Evolutionary conservation across 1,284 basidiomycete species (phyloP).

Genomic region (Ceratobasidium sp.): DNA sequence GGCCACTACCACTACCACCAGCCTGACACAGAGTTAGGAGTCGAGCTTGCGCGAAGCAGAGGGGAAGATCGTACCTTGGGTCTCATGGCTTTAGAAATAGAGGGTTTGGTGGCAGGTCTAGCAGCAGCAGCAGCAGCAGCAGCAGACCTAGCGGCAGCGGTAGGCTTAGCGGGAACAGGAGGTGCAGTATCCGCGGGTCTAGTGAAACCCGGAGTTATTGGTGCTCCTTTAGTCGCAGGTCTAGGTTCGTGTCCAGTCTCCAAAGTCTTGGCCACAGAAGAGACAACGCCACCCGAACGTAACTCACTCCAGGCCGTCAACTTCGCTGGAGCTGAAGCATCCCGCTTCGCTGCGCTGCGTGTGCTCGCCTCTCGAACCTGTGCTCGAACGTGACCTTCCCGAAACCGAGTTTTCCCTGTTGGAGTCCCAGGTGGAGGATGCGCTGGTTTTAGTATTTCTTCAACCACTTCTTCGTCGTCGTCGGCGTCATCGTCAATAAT

Average conservation of each 20-base stretch:
- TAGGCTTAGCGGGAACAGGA: background rate
- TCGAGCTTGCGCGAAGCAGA: background rate
- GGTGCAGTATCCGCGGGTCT: background rate
- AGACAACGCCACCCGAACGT: background rate
- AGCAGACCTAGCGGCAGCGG: background rate
- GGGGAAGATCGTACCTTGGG: background rate
- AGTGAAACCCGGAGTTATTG: conserved; percentile 8
- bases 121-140: background rate
- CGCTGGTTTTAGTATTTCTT: background rate
- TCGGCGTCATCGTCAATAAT: conserved; percentile 13
- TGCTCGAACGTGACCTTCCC: background rate
- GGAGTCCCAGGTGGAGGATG: background rate
- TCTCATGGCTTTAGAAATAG: background rate
- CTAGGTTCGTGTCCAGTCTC: background rate
- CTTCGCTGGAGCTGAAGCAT: background rate
- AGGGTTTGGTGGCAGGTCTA: background rate
- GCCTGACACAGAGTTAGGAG: background rate
- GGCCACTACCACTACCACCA: background rate
- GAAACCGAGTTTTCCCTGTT: conserved; percentile 9
- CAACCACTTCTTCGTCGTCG: conserved; percentile 18
- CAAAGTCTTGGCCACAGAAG: background rate
- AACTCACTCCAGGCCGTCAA: background rate
- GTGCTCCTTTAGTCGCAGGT: conserved; percentile 1
- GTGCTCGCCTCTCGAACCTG: background rate
- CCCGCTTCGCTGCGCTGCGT: background rate